Percentiles rank a stretch among this genome's conserved stretches.
Conservation (phyloP, 768 basidiomycete species). For the Pleurotus eryngii region DNA sequence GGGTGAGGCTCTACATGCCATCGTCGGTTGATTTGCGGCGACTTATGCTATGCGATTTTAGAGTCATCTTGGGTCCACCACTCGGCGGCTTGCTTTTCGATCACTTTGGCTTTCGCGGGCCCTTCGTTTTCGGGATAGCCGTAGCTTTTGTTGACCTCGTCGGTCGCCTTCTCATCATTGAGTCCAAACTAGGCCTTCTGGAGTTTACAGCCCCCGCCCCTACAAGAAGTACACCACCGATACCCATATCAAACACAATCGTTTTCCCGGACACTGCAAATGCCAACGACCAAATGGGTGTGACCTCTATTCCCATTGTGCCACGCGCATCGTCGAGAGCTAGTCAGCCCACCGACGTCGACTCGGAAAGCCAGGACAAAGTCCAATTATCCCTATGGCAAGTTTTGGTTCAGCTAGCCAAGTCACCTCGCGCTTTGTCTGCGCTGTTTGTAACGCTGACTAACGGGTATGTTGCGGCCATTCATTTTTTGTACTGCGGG, state of each 20-base stretch:
- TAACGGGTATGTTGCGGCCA: slow-evolving; percentile 44
- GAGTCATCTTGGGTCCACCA: slow-evolving; percentile 53
- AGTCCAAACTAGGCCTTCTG: slow-evolving; percentile 30
- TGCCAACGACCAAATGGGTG: background rate
- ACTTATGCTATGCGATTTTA: slow-evolving; percentile 18
- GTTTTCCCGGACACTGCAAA: background rate
- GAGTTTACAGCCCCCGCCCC: slow-evolving; percentile 26
- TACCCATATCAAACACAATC: background rate
- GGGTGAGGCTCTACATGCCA: slow-evolving; percentile 32
- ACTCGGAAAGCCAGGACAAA: background rate
- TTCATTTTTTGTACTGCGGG: background rate
- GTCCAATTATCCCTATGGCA: slow-evolving; percentile 31
- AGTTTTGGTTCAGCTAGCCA: slow-evolving; percentile 38
- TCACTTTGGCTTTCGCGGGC: slow-evolving; percentile 57
- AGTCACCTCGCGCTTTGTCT: slow-evolving; percentile 48
- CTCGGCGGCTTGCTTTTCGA: slow-evolving; percentile 52
- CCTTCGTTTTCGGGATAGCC: slow-evolving; percentile 52
- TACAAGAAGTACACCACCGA: background rate
- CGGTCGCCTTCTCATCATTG: slow-evolving; percentile 52
- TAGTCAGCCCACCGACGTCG: background rate
- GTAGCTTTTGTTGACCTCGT: slow-evolving; percentile 47
- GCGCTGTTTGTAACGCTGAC: slow-evolving; percentile 44
- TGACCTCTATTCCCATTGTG: too few species aligned
- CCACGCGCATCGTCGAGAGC: background rate
- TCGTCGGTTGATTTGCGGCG: too few species aligned